Base-by-base conservation (phyloP, 306 rosid genomes). In the Mucuna pruriens region DNA sequence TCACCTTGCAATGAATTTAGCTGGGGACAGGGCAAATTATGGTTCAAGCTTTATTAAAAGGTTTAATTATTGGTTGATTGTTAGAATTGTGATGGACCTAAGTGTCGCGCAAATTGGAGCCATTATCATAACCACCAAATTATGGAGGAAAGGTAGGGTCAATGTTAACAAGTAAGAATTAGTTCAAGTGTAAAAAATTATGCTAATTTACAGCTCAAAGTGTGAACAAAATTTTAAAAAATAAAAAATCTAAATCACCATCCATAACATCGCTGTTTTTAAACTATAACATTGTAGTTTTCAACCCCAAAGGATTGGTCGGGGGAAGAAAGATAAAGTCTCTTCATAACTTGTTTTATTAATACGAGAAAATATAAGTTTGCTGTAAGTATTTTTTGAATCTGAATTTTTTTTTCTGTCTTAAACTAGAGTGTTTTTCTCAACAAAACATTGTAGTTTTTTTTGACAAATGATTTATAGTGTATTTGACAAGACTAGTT, bases 41-140 rank as follows among this genome's bases (percentile, higher is more conserved):
- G 42, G 12, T 12, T 22, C 16, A 6, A 23, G 12, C 80, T 54
- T 67, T 55, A 33, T 71, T 7, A 42, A 80, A 84, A 75, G 76
- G 51, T 36, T 65, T 80, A 60, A 79, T 81, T 74, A 64, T 84
- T 82, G 70, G 23, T 66, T 71, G 63, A 55, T 26, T 71, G 39
- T 33, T 65, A 58, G 42, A 73, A 20, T 60, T 80, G 61, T 61
- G 39, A 72, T 77, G 87, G 84, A 33, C 89, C 85, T 13, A 74
- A 42, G 19, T 79, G 80, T 80, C 64, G 60, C 33, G 54, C 34
- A 51, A 65, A 64, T 38, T 75, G 83, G 45, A 34, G 66, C 60
- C 79, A 79, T 78, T 79, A 83, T 86, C 87, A 55, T 70, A 83
- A 84, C 87, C 31, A 73, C 72, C 75, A 57, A 74, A 81, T 81